Evolutionary conservation across 805 yeast species (phyloP), one percentile per base, ranked within the genome.

Genomic region (Saturnispora hagleri): DNA sequence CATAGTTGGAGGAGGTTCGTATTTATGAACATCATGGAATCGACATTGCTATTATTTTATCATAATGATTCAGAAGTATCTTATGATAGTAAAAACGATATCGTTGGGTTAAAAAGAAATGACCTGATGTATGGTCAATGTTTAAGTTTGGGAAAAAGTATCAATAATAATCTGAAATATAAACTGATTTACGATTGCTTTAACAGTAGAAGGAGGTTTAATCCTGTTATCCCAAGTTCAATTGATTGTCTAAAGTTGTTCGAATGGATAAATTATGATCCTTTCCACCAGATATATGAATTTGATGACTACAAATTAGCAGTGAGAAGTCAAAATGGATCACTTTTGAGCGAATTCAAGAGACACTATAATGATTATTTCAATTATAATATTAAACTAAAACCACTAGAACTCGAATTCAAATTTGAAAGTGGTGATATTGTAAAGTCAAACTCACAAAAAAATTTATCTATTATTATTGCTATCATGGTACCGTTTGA

Each of bases 401-500:
- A 20, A 18, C 13, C 36, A 6, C 18, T 22, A 17, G 22, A 17
- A 17, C 38, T 8, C 28, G 17, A 47, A 18, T 27, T 17, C 20
- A 33, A 40, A 28, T 47, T 15, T n/a, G 38, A 47, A 40, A 47
- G 31, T 18, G 50, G 50, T 27, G 50, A 47, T 28, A 40, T 47
- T n/a, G 36, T 47, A 13, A 28, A 28, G 17, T 15, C 49, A 26
- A 22, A 28, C 24, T 17, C 22, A 27, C 42, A 38, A 38, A 7
- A 24, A 13, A n/a, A 34, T 9, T 22, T 18, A 18, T 38, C 28
- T 22, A 8, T 47, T 31, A 24, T 36, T 17, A 31, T 38, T 36
- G 34, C 17, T n/a, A 13, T 47, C 28, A 13, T 38, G 17, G 18
- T 47, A 18, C 43, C 49, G 2, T 18, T 43, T 8, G 24, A 26